Conservation (phyloP, 106 monocot genomes). For the Allium cepa region DNA sequence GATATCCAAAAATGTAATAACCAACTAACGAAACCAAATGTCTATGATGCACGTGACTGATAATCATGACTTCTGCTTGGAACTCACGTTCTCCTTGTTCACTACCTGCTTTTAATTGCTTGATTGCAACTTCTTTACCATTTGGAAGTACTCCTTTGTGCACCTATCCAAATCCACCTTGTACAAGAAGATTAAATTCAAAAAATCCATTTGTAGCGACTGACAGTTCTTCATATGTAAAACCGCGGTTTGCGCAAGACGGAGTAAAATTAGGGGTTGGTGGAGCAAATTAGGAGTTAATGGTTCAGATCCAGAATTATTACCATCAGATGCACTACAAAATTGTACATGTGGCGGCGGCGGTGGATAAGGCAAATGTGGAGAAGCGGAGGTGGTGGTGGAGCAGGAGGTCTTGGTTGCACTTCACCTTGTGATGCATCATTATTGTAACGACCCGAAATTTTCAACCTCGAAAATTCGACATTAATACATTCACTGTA, state of each 20-base stretch:
- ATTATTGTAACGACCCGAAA: no score
- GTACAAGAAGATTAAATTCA: slow-evolving; percentile 15
- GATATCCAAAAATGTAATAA: slow-evolving; percentile 10
- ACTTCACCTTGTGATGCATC: slow-evolving; percentile 5
- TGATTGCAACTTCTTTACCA: slow-evolving; percentile 19
- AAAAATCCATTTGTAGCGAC: slow-evolving; percentile 15
- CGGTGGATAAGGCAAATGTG: no score
- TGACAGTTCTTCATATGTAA: slow-evolving; percentile 14
- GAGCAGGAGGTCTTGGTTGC: neutral
- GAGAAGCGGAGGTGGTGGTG: neutral
- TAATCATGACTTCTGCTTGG: slow-evolving; percentile 16
- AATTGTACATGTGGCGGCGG: neutral
- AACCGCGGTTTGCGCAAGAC: slow-evolving; percentile 5
- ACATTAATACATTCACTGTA: no score
- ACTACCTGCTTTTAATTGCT: slow-evolving; percentile 15
- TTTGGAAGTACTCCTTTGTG: slow-evolving; percentile 9
- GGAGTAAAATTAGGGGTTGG: slow-evolving; percentile 5
- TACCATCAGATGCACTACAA: neutral
- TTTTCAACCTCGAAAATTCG: no score
- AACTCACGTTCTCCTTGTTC: slow-evolving; percentile 21
- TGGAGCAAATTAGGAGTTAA: neutral
- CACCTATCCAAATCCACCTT: slow-evolving; percentile 23
- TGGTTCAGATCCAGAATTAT: slow-evolving; percentile 6
- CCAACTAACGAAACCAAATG: slow-evolving; percentile 18
- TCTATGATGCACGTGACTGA: slow-evolving; percentile 17